These are phyloP conservation scores for Cardamine occulta DNA, from an alignment of 345 rosid genomes.

Conservation along the genomic window DNA sequence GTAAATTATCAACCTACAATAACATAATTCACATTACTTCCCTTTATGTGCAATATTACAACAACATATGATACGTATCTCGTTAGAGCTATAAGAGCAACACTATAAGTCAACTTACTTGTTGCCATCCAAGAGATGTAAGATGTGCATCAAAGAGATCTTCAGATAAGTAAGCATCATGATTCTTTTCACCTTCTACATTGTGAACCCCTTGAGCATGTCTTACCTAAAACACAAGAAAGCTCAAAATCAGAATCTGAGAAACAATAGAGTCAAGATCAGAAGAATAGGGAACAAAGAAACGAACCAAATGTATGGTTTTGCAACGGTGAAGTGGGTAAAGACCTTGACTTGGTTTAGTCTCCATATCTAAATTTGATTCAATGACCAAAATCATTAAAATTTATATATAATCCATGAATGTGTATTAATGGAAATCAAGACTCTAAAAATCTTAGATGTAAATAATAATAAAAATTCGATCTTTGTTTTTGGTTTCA, in stretches of 20 bases:
- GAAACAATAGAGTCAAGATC: not conserved
- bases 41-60: not conserved
- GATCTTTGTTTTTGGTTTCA: not conserved
- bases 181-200: conserved; percentile 70
- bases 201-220: conserved; percentile 95
- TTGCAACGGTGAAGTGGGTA: conserved; percentile 78
- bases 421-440: not conserved
- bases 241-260: not conserved
- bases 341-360: conserved; percentile 44
- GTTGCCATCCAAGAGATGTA: conserved; percentile 79
- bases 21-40: conserved; percentile 9
- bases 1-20: conserved; percentile 67
- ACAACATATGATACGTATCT: not conserved
- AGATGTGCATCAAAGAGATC: conserved; percentile 75
- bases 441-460: not conserved
- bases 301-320: conserved; percentile 75
- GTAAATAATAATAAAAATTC: not conserved
- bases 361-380: conserved; percentile 52
- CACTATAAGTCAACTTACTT: not conserved
- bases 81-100: not conserved
- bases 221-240: conserved; percentile 57
- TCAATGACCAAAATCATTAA: conserved; percentile 2
- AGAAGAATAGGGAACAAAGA: not conserved
- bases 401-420: not conserved
- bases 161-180: conserved; percentile 56